A percentile compares a stretch with the other conserved stretches of the same genome.
These are phyloP conservation scores for Yamadazyma philogaea DNA, from an alignment of 805 yeast genomes.

Conservation along the genomic window DNA sequence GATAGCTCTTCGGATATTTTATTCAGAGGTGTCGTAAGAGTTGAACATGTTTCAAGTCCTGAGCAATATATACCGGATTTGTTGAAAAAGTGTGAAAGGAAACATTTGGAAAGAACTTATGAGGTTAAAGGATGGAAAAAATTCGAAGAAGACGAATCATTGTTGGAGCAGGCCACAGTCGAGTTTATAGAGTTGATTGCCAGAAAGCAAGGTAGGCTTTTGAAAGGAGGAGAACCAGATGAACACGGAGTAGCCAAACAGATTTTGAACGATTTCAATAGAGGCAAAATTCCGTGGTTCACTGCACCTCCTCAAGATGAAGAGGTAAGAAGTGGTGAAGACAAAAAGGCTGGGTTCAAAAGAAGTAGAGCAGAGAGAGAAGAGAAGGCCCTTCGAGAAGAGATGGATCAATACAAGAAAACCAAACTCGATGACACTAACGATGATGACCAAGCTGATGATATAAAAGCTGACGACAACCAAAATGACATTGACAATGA, in stretches of 20 bases:
- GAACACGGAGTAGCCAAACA: conserved; percentile 89
- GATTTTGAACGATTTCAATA: conserved; percentile 87
- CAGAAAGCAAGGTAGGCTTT: conserved; percentile 84
- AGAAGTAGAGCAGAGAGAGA: conserved; percentile 53
- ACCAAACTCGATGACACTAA: conserved; percentile 12
- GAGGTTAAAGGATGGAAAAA: conserved; percentile 85
- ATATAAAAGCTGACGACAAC: conserved; percentile 15
- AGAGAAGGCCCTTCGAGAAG: conserved; percentile 26
- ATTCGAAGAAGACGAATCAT: conserved; percentile 44
- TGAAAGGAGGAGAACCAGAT: conserved; percentile 98
- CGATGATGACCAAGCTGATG: conserved; percentile 6
- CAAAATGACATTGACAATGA: conserved; percentile 12
- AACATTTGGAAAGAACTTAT: conserved; percentile 92
- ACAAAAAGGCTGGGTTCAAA: conserved; percentile 51
- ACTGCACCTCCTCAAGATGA: conserved; percentile 84
- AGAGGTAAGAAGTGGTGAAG: conserved; percentile 56
- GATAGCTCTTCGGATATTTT: conserved; percentile 90
- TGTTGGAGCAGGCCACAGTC: conserved; percentile 41
- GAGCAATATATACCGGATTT: conserved; percentile 93
- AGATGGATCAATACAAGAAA: conserved; percentile 20
- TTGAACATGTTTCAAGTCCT: conserved; percentile 94
- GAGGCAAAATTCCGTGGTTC: conserved; percentile 98
- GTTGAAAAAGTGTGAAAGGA: conserved; percentile 76
- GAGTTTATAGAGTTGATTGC: conserved; percentile 91
- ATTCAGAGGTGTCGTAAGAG: conserved; percentile 96